phyloP scores from a whole-genome alignment of 2,329 filamentous ascomycete genomes.

The Colletotrichum melonis region DNA sequence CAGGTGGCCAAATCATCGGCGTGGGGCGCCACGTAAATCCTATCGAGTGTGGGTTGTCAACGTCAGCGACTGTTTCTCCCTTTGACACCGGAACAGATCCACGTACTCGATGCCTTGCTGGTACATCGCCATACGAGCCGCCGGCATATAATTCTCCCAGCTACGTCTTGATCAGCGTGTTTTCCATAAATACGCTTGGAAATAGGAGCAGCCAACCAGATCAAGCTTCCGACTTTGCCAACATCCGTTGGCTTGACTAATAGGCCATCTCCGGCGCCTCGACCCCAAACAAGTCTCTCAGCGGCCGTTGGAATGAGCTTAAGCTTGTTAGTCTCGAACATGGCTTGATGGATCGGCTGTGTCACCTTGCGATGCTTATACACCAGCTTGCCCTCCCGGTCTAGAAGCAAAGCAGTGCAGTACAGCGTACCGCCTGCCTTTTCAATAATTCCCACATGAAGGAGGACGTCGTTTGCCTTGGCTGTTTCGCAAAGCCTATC shows the following conservation, averaged over 20 bases:
- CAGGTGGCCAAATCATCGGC: conserved; percentile 48
- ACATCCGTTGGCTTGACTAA: conserved; percentile 52
- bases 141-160: conserved; percentile 59
- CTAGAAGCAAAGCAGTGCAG: conserved; percentile 51
- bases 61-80: not conserved
- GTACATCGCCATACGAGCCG: conserved; percentile 52
- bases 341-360: not conserved
- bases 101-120: conserved; percentile 54
- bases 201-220: conserved; percentile 41
- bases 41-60: conserved; percentile 10
- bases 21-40: conserved; percentile 47
- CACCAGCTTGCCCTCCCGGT: conserved; percentile 48
- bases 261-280: conserved; percentile 52
- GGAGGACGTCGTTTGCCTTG: conserved; percentile 46
- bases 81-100: not conserved
- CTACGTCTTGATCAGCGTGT: conserved; percentile 10
- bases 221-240: conserved; percentile 53
- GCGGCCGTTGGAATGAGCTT: conserved; percentile 51
- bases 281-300: conserved; percentile 59
- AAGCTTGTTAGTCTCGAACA: conserved; percentile 1
- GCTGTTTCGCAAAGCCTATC: conserved; percentile 47
- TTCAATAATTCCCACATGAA: conserved; percentile 54
- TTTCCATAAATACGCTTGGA: not conserved
- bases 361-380: conserved; percentile 51
- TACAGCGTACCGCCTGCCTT: conserved; percentile 54